phyloP scores from a whole-genome alignment of 352 stramenopile species.

The Globisporangium nodosum region DNA sequence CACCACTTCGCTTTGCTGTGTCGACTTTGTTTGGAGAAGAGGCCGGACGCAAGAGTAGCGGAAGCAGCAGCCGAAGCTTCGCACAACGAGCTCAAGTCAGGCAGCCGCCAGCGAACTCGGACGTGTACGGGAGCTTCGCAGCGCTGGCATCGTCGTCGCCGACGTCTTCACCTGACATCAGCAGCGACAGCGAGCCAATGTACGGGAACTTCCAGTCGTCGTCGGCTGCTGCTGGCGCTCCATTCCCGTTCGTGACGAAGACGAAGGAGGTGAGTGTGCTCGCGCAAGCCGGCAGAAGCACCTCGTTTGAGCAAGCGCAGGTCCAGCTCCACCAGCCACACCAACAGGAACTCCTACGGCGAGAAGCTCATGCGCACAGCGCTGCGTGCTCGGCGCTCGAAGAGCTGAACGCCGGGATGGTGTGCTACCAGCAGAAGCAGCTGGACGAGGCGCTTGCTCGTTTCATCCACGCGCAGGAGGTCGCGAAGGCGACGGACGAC shows the following conservation, averaged over 20 bases:
- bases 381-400: conserved; percentile 37
- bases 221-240: neutral
- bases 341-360: neutral
- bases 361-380: conserved; percentile 9
- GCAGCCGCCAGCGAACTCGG: neutral
- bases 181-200: neutral
- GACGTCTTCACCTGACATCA: neutral
- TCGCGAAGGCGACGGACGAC: conserved; percentile 35
- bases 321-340: neutral
- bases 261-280: conserved; percentile 1
- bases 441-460: conserved; percentile 54
- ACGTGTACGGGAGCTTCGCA: conserved; percentile 34
- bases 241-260: conserved; percentile 1
- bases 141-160: conserved; percentile 15
- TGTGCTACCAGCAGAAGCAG: conserved; percentile 64
- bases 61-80: neutral
- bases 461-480: conserved; percentile 62
- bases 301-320: neutral
- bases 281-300: neutral
- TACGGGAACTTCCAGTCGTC: conserved; percentile 19
- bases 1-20: conserved; percentile 2
- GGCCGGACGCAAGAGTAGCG: neutral
- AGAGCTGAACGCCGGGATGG: conserved; percentile 72
- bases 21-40: neutral
- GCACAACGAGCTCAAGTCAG: neutral